Evolutionary conservation across 768 basidiomycete genomes (phyloP), one percentile per base, ranked within the genome.

Genomic region (Floccularia luteovirens): DNA sequence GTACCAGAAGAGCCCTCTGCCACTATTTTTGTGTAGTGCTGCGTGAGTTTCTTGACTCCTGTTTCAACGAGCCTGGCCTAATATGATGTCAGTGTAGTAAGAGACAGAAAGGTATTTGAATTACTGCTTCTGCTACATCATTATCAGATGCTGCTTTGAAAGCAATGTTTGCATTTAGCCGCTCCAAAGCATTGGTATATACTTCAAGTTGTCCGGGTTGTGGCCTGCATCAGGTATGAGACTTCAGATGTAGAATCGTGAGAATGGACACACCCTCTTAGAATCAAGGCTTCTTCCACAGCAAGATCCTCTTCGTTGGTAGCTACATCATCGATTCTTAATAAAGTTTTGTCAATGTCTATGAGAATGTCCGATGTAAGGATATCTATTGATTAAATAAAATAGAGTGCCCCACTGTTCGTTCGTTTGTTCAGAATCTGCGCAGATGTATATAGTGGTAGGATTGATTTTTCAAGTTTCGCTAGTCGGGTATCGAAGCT

Each of bases 11-110:
- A 90, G 19, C 77, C 83, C 60, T 89, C 87, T 2, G 89, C 88
- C n/a, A 89, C 84, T 23, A 85, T 69, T 50, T 86, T 88, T n/a
- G 86, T 91, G 53, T 83, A 90, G 10, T 89, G 60, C 49, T 88
- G 86, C 0, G 79, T 72, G 7, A 90, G 66, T 53, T 88, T 89
- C 64, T 89, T 89, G 4, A 79, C 77, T 5, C 89, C 88, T 1
- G 85, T 85, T 62, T 90, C 87, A 6, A 90, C 66, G 3, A 90
- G 71, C 30, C 82, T 76, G n/a, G 83, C 82, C 69, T 65, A 44
- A 31, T 5, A 36, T 12, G 23, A 42, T 24, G 14, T 43, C 19
- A 20, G 28, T 16, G 2, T 25, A 23, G 24, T 13, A 23, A 8
- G 4, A 5, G 6, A 33, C n/a, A 37, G 34, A 2, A 13, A 39